Percentiles rank a stretch among this genome's conserved stretches.
These are phyloP conservation scores for Naganishia onofrii DNA, from an alignment of 768 basidiomycete genomes.

Conservation along the genomic window DNA sequence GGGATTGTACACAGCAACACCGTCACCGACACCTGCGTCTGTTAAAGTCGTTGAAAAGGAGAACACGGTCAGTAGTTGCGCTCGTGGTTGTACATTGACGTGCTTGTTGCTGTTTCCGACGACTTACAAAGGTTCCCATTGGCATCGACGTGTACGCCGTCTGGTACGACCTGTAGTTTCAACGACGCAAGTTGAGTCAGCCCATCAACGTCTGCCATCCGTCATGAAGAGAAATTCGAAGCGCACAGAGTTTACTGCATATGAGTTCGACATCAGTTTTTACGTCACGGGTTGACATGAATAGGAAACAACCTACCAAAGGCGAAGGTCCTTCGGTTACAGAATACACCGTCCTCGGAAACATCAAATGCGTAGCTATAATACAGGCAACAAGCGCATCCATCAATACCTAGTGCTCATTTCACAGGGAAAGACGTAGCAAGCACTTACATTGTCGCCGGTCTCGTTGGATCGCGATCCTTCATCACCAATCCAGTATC, in stretches of 20 bases:
- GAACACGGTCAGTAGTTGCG: background rate
- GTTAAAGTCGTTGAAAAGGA: constrained; percentile 31
- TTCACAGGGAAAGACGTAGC: background rate
- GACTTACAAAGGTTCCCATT: constrained; percentile 44
- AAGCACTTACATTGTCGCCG: constrained; percentile 64
- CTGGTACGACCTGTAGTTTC: constrained; percentile 18
- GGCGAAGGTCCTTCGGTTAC: constrained; percentile 42
- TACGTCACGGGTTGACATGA: constrained; percentile 32
- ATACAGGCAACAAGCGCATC: background rate
- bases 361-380: constrained; percentile 47
- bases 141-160: constrained; percentile 43
- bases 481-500: constrained; percentile 45
- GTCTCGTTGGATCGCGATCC: constrained; percentile 54
- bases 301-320: constrained; percentile 39
- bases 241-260: constrained; percentile 18
- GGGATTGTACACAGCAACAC: constrained; percentile 45
- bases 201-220: background rate
- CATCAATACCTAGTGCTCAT: background rate
- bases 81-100: too few relatives aligned
- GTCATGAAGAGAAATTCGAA: background rate
- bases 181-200: background rate
- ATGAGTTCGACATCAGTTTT: background rate
- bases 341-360: constrained; percentile 39
- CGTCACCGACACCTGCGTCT: constrained; percentile 37
- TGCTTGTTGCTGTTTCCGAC: too few relatives aligned